phyloP scores from a whole-genome alignment of 208 protist species.

The Tritrichomonas musculus region DNA sequence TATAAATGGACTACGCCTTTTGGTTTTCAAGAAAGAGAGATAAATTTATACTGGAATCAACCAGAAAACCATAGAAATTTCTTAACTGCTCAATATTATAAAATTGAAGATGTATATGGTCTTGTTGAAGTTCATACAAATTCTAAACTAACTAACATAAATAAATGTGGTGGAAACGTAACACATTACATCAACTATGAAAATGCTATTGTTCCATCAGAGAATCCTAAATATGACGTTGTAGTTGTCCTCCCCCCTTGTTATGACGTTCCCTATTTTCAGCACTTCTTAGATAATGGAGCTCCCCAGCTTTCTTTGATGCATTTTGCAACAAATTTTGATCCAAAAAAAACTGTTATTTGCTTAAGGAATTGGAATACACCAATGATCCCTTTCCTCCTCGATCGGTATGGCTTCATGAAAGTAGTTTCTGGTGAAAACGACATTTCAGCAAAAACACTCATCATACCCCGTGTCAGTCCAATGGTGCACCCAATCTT shows the following conservation, averaged over 20 bases:
- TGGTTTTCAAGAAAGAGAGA: background rate
- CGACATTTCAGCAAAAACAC: background rate
- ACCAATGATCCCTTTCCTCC: background rate
- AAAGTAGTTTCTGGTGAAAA: background rate
- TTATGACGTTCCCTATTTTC: background rate
- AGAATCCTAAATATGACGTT: no score
- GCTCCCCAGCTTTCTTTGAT: background rate
- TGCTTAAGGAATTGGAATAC: no score
- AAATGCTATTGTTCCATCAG: background rate
- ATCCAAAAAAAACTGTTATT: background rate
- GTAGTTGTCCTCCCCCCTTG: background rate
- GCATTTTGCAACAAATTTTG: no score
- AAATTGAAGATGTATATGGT: background rate
- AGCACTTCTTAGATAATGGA: constrained; percentile 24
- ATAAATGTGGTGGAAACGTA: background rate
- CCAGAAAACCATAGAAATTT: background rate
- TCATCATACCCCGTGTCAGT: background rate
- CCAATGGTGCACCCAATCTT: background rate
- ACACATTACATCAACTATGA: background rate
- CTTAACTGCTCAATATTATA: background rate
- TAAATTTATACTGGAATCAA: background rate
- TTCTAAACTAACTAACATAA: background rate
- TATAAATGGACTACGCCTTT: background rate
- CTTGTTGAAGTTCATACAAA: background rate
- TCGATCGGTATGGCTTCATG: background rate